These are phyloP conservation scores for Lecanicillium sp. DNA, from an alignment of 2,329 filamentous ascomycete genomes.

Conservation along the genomic window DNA sequence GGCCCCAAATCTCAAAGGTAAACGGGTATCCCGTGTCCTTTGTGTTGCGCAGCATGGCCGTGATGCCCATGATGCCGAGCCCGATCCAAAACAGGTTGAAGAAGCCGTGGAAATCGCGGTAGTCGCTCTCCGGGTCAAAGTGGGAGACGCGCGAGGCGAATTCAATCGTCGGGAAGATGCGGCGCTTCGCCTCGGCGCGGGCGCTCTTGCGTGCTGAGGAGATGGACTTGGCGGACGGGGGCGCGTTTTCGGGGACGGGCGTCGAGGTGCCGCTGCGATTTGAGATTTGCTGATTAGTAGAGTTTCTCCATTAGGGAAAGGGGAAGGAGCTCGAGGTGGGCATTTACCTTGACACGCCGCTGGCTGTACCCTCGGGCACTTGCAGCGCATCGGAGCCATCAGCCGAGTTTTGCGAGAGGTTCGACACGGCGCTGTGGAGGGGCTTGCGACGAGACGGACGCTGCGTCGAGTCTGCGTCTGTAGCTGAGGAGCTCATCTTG, in stretches of 20 bases:
- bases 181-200: constrained; percentile 70
- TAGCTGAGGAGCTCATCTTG: constrained; percentile 19
- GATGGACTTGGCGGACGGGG: constrained; percentile 82
- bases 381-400: constrained; percentile 28
- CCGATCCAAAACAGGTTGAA: constrained; percentile 98
- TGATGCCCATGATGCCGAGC: constrained; percentile 92
- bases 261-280: constrained; percentile 66
- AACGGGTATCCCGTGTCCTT: constrained; percentile 89
- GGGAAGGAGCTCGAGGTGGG: neutral
- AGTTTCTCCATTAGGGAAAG: neutral
- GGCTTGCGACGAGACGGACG: constrained; percentile 44
- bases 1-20: constrained; percentile 75
- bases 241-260: constrained; percentile 79
- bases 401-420: constrained; percentile 29
- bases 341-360: constrained; percentile 37
- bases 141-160: constrained; percentile 88
- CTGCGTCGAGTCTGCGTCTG: constrained; percentile 33
- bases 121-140: constrained; percentile 87
- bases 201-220: constrained; percentile 78
- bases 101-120: constrained; percentile 93
- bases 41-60: constrained; percentile 84
- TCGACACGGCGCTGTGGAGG: constrained; percentile 38
- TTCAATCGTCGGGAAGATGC: constrained; percentile 88
- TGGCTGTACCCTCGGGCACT: constrained; percentile 26
- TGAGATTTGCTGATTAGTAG: constrained; percentile 7